phyloP scores from a whole-genome alignment of 768 basidiomycete genomes.

The Filobasidium wieringae region DNA sequence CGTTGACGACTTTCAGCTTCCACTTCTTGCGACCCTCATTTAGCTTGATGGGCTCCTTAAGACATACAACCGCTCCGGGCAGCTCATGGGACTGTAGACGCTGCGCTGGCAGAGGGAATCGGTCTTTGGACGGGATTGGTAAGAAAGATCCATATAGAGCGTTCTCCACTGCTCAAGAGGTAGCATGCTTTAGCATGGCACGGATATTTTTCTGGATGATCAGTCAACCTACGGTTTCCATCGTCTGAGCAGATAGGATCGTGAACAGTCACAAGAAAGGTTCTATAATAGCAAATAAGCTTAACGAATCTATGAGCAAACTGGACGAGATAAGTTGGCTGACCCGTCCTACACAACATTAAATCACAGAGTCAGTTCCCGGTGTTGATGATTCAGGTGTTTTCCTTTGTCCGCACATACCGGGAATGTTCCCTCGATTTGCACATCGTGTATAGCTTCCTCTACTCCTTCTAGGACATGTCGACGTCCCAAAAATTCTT shows the following conservation, averaged over 20 bases:
- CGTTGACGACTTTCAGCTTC: constrained; percentile 67
- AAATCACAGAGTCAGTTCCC: neutral
- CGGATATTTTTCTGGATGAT: neutral
- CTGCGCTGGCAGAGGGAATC: constrained; percentile 50
- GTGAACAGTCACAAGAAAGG: constrained; percentile 92
- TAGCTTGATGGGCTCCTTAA: constrained; percentile 57
- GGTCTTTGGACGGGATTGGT: constrained; percentile 55
- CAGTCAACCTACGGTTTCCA: constrained; percentile 46
- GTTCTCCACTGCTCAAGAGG: constrained; percentile 46
- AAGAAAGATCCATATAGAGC: constrained; percentile 93
- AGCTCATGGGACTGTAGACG: constrained; percentile 48
- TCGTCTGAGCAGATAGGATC: constrained; percentile 78
- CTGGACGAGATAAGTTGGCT: neutral
- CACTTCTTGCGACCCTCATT: constrained; percentile 64
- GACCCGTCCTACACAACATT: constrained; percentile 21
- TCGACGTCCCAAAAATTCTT: constrained; percentile 68
- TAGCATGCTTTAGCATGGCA: too few species aligned
- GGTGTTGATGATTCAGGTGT: neutral
- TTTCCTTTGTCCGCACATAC: too few species aligned
- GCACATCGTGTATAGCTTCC: constrained; percentile 65
- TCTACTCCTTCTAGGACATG: constrained; percentile 76
- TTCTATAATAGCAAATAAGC: constrained; percentile 26
- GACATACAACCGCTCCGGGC: constrained; percentile 62
- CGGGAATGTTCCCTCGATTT: constrained; percentile 83
- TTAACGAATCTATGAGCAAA: neutral